A percentile compares a stretch with the other conserved stretches of the same genome.
Evolutionary conservation across 768 basidiomycete species (phyloP).

Genomic region (Trametes meyenii): DNA sequence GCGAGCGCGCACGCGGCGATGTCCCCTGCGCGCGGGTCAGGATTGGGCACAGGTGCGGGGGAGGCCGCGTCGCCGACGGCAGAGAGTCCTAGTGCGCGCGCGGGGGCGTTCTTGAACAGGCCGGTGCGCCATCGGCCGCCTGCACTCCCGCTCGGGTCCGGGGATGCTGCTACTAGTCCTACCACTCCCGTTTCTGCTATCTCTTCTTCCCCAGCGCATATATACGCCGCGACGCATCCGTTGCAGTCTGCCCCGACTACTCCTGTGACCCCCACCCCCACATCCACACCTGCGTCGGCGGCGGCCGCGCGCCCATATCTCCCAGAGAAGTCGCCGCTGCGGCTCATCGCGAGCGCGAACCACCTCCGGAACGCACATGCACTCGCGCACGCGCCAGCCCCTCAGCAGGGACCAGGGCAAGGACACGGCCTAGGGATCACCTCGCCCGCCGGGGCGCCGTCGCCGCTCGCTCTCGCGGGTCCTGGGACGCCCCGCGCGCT

Average conservation of each 20-base stretch:
- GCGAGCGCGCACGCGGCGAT: slow-evolving; percentile 1
- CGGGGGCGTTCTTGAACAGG: slow-evolving; percentile 22
- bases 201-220: not conserved
- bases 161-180: slow-evolving; percentile 5
- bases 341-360: slow-evolving; percentile 11
- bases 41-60: not conserved
- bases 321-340: slow-evolving; percentile 17
- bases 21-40: slow-evolving; percentile 1
- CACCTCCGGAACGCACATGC: slow-evolving; percentile 2
- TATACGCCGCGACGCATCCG: too few species aligned
- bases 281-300: not conserved
- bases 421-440: too few species aligned
- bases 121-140: slow-evolving; percentile 18
- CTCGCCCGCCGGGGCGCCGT: too few species aligned
- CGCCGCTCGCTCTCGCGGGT: too few species aligned
- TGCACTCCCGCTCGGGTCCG: not conserved
- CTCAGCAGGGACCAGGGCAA: too few species aligned
- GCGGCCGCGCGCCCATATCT: slow-evolving; percentile 11
- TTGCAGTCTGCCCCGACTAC: too few species aligned
- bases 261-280: too few species aligned
- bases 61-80: slow-evolving; percentile 5
- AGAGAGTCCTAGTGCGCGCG: not conserved
- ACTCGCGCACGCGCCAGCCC: not conserved
- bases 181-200: not conserved
- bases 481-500: too few species aligned